Conservation (phyloP, 495 filamentous ascomycete genomes). For the Neurospora sp. region DNA sequence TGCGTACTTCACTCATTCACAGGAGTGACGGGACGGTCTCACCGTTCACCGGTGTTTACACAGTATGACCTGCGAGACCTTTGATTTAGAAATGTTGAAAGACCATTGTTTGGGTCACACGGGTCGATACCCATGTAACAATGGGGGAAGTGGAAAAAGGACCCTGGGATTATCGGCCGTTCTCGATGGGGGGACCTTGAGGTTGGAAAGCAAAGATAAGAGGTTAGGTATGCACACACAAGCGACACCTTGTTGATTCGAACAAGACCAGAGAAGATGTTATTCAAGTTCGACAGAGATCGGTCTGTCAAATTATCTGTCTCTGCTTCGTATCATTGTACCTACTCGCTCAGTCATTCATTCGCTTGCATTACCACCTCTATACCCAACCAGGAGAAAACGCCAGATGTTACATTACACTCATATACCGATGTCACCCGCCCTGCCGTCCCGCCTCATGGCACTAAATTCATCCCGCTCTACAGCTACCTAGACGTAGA, state of each 20-base stretch:
- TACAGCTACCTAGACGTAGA: background rate
- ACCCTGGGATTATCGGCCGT: background rate
- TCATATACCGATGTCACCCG: background rate
- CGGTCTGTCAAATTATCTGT: too few relatives aligned
- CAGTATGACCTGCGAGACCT: background rate
- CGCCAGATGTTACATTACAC: background rate
- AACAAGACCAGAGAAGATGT: background rate
- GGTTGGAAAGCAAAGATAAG: too few relatives aligned
- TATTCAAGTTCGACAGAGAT: too few relatives aligned
- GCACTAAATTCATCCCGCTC: background rate
- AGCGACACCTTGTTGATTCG: background rate
- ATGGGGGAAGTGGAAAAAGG: background rate
- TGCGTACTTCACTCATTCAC: background rate
- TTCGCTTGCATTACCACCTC: background rate
- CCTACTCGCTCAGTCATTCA: background rate
- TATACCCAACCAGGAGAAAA: background rate
- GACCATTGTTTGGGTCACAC: background rate
- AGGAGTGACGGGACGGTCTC: background rate
- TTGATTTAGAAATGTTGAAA: background rate
- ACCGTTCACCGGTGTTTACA: background rate
- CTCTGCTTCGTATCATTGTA: too few relatives aligned
- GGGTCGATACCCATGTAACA: background rate
- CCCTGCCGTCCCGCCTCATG: background rate
- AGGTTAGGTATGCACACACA: too few relatives aligned
- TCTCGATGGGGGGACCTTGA: too few relatives aligned